Conservation (phyloP, 441 rosid genomes). For the Brassica hybrid region DNA sequence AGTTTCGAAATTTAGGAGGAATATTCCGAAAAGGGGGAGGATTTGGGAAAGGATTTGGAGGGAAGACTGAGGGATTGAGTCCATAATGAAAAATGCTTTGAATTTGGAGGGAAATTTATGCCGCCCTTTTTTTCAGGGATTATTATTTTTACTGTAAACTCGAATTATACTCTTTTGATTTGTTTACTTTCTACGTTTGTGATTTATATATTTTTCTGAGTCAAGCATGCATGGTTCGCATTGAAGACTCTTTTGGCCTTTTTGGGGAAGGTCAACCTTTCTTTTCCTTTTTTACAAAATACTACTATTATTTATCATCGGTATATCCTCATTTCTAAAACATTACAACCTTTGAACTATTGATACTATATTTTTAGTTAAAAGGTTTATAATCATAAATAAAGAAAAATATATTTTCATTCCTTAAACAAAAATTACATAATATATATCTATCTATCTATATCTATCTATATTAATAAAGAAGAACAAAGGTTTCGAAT, state of each 20-base stretch:
- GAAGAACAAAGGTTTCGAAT: too few relatives aligned
- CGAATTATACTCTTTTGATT: background rate
- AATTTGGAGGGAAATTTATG: constrained; percentile 62
- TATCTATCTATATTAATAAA: too few relatives aligned
- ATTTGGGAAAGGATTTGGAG: constrained; percentile 32
- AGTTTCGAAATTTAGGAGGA: background rate
- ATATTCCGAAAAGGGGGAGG: constrained; percentile 2
- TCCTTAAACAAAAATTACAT: too few relatives aligned
- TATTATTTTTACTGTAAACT: constrained; percentile 21
- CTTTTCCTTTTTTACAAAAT: too few relatives aligned
- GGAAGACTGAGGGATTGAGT: constrained; percentile 36
- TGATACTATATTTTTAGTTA: too few relatives aligned
- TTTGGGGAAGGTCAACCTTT: too few relatives aligned
- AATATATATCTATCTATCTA: too few relatives aligned
- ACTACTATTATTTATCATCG: too few relatives aligned
- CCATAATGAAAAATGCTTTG: constrained; percentile 21
- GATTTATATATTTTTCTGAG: background rate
- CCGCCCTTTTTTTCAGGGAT: constrained; percentile 49
- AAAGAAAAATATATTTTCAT: too few relatives aligned
- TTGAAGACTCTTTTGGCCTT: background rate
- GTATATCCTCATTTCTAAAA: too few relatives aligned
- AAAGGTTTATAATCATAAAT: too few relatives aligned
- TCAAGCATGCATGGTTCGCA: background rate
- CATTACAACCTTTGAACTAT: too few relatives aligned
- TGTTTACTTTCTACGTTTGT: background rate